These are phyloP conservation scores for Cladosporium phlei DNA, from an alignment of 2,329 filamentous ascomycete species.

Conservation along the genomic window DNA sequence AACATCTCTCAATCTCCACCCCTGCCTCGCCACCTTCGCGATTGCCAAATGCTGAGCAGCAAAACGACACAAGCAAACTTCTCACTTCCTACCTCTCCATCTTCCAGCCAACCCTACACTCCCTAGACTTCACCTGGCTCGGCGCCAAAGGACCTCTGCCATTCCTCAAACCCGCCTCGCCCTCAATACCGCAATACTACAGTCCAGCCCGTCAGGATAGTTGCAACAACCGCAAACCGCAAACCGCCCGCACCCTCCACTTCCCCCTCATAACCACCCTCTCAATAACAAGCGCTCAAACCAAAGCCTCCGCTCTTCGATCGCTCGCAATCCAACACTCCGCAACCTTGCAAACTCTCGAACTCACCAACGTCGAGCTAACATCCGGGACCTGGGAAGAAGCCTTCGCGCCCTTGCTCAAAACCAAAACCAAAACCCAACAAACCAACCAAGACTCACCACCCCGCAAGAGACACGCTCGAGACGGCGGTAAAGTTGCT, in stretches of 20 bases:
- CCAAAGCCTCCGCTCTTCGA: constrained; percentile 67
- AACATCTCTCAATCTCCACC: constrained; percentile 66
- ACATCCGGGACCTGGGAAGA: constrained; percentile 74
- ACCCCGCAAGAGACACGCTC: neutral
- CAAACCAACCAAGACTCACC: neutral
- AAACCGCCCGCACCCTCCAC: constrained; percentile 44
- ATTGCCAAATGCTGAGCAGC: constrained; percentile 50
- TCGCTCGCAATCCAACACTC: constrained; percentile 64
- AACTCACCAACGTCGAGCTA: constrained; percentile 72
- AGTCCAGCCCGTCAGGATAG: constrained; percentile 15
- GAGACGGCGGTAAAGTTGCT: too few relatives aligned
- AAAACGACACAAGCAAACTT: constrained; percentile 60
- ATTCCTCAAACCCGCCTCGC: constrained; percentile 55
- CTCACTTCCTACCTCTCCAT: constrained; percentile 73
- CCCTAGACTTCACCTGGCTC: constrained; percentile 73
- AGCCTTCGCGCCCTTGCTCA: constrained; percentile 66
- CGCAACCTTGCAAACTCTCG: constrained; percentile 66
- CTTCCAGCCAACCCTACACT: constrained; percentile 47
- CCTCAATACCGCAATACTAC: neutral
- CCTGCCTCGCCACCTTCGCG: constrained; percentile 36
- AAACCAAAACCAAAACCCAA: neutral
- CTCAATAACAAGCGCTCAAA: constrained; percentile 65
- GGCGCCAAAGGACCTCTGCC: constrained; percentile 70
- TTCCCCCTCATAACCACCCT: constrained; percentile 66
- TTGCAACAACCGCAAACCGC: neutral